Conservation (phyloP, 2,329 filamentous ascomycete genomes). For the Xylariaceae sp. region DNA sequence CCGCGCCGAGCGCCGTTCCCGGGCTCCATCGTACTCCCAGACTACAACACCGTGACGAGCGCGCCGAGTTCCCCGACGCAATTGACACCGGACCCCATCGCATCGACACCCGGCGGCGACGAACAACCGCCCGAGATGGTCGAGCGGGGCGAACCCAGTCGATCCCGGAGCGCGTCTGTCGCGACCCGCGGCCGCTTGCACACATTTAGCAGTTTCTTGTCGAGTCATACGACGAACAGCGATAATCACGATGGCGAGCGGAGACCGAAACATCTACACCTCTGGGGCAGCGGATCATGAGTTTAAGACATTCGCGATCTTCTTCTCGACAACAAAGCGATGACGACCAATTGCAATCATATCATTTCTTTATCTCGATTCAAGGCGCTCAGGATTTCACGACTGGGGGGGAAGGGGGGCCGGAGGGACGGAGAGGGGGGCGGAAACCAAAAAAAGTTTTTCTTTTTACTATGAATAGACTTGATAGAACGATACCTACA, state of each 20-base stretch:
- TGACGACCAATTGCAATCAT: no score
- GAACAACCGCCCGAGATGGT: conserved; percentile 26
- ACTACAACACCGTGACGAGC: conserved; percentile 59
- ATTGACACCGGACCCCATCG: conserved; percentile 30
- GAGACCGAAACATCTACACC: conserved; percentile 25
- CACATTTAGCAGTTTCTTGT: conserved; percentile 27
- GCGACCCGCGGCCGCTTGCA: conserved; percentile 21
- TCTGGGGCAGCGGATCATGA: conserved; percentile 22
- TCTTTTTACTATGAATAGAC: no score
- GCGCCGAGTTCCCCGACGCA: conserved; percentile 46
- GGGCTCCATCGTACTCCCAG: conserved; percentile 51
- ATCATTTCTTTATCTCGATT: no score
- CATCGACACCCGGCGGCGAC: neutral
- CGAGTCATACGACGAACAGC: conserved; percentile 22
- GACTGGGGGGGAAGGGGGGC: no score
- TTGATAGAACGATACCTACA: no score
- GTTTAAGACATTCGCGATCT: neutral
- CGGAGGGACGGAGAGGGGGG: no score
- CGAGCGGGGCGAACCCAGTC: neutral
- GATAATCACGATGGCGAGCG: conserved; percentile 28
- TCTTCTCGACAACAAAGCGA: no score
- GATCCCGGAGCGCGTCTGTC: conserved; percentile 24
- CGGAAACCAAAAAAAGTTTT: no score
- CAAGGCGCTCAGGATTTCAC: no score
- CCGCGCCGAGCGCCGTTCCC: conserved; percentile 48